Evolutionary conservation across 2,329 filamentous ascomycete species (phyloP).

Genomic region (Fusarium pseudocircinatum): DNA sequence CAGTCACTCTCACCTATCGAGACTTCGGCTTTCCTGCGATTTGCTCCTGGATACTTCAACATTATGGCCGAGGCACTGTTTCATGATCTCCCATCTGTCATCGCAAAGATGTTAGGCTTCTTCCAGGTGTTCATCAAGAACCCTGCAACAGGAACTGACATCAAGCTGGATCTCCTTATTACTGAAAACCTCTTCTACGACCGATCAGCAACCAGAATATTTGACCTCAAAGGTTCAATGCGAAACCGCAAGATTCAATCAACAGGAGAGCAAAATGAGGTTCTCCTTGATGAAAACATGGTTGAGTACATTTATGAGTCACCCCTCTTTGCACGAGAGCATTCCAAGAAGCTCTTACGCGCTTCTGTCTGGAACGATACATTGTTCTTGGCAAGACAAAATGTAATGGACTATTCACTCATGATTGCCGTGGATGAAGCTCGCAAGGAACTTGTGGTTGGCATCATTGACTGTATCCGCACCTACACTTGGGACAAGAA

Average conservation of each 20-base stretch:
- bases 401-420: slow-evolving; percentile 98
- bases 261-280: slow-evolving; percentile 95
- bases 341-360: slow-evolving; percentile 92
- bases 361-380: slow-evolving; percentile 98
- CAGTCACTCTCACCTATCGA: slow-evolving; percentile 90
- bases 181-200: slow-evolving; percentile 99
- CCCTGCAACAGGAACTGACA: slow-evolving; percentile 87
- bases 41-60: slow-evolving; percentile 95
- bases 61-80: slow-evolving; percentile 98
- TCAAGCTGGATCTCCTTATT: slow-evolving; percentile 91
- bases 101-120: slow-evolving; percentile 98
- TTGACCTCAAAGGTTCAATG: slow-evolving; percentile 98
- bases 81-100: slow-evolving; percentile 93
- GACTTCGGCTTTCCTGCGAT: slow-evolving; percentile 91
- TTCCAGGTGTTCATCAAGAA: slow-evolving; percentile 99
- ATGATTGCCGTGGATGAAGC: slow-evolving; percentile 98
- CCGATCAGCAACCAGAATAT: slow-evolving; percentile 85
- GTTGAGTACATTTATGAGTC: slow-evolving; percentile 99
- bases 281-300: slow-evolving; percentile 97
- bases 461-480: slow-evolving; percentile 97
- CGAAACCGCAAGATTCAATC: slow-evolving; percentile 96
- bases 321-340: slow-evolving; percentile 92
- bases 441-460: slow-evolving; percentile 90
- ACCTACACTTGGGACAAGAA: slow-evolving; percentile 99
- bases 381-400: slow-evolving; percentile 90